Evolutionary conservation across 805 yeast genomes (phyloP), one percentile per base, ranked within the genome.

Genomic region (Zygosaccharomyces rouxii): DNA sequence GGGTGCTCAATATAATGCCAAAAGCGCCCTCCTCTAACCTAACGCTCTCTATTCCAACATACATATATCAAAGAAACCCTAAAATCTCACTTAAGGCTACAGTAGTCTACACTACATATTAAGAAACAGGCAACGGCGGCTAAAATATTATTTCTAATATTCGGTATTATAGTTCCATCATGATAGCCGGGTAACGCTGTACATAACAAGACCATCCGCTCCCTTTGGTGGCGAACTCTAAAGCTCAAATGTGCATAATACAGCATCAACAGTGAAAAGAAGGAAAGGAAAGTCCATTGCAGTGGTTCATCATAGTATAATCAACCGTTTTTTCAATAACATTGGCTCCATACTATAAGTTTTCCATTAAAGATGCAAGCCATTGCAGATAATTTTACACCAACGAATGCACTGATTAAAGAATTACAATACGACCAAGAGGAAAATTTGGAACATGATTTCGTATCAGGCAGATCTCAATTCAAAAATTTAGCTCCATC

Each of bases 401-500:
- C 52, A 18, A 16, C 53, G 7, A 63, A 47, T 47, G 55, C 60
- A 7, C 47, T 66, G 30, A 54, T 59, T 1, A 54, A 49, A 39
- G 69, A 59, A 44, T 41, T 66, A 38, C 57, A 58, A 39, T 62
- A 62, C 38, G 68, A 65, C 33, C 49, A 63, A 33, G 60, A 60
- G n/a, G 70, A 69, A 18, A 55, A 54, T 25, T 52, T 70, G 39
- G 54, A 61, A 26, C 61, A 64, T 25, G 73, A 72, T 49, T 70
- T 68, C 41, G 54, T 71, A 29, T 58, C 61, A 3, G 71, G 72
- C 9, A 60, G 51, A 9, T 43, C 56, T 40, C 55, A 58, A 50
- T 53, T 64, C 56, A 53, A 64, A 38, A 56, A 60, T n/a, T 51
- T 72, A 47, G 72, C 76, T 0, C 95, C 95, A 25, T 65, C 78